These are phyloP conservation scores for Trametes meyenii DNA, from an alignment of 768 basidiomycete species.

Conservation along the genomic window DNA sequence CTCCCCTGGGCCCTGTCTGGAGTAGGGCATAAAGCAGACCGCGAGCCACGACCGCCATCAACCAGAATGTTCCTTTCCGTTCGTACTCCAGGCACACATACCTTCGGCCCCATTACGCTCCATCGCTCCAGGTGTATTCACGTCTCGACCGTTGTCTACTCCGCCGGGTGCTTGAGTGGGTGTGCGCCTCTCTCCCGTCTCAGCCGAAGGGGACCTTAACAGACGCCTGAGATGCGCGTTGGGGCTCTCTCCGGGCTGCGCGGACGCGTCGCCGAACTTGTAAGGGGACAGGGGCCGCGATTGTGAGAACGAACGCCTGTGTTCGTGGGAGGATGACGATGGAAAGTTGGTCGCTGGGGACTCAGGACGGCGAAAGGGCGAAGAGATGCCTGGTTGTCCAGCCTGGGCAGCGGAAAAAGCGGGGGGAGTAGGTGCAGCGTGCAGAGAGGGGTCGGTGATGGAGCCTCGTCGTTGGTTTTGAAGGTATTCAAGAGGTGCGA, in stretches of 20 bases:
- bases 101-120: conserved; percentile 22
- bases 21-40: conserved; percentile 12
- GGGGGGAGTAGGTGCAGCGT: conserved; percentile 47
- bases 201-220: conserved; percentile 31
- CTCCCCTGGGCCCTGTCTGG: conserved; percentile 26
- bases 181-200: conserved; percentile 25
- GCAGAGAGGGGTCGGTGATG: conserved; percentile 80
- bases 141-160: conserved; percentile 14
- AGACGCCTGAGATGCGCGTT: conserved; percentile 36
- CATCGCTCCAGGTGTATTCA: conserved; percentile 3
- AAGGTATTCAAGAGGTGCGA: conserved; percentile 77
- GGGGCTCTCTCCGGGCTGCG: conserved; percentile 29
- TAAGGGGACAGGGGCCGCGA: conserved; percentile 68
- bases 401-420: conserved; percentile 22
- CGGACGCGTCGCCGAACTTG: conserved; percentile 69
- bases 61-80: conserved; percentile 12
- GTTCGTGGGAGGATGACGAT: conserved; percentile 31
- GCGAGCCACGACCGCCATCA: conserved; percentile 14
- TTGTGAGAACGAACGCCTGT: conserved; percentile 41
- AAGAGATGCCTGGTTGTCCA: conserved; percentile 25
- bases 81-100: conserved; percentile 14
- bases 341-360: conserved; percentile 26
- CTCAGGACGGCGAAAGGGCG: conserved; percentile 26
- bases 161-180: conserved; percentile 12
- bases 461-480: conserved; percentile 84